Evolutionary conservation across 352 stramenopile genomes (phyloP).

Genomic region (Stramenopiles sp.): DNA sequence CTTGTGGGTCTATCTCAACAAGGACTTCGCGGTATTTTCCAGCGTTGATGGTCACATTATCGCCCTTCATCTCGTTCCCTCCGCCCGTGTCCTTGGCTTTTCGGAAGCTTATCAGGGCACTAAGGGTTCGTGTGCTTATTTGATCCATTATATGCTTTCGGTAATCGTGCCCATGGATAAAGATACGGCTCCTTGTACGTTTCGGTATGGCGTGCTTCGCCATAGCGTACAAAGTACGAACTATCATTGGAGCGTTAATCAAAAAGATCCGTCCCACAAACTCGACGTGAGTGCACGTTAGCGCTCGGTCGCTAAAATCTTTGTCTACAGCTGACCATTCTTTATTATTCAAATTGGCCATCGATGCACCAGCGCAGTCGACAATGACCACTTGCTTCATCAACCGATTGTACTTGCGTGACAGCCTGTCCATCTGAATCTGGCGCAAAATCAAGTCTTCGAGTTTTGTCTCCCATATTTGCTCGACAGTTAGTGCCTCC

Average conservation of each 20-base stretch:
- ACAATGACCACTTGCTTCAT: conserved; percentile 5
- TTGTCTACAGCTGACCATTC: conserved; percentile 7
- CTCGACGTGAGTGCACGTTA: not conserved
- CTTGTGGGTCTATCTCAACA: not conserved
- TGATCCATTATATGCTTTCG: conserved; percentile 5
- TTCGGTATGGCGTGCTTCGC: not conserved
- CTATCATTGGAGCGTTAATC: conserved; percentile 8
- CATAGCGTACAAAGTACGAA: not conserved
- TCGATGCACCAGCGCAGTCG: not conserved
- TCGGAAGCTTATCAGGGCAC: not conserved
- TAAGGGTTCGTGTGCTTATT: conserved; percentile 10
- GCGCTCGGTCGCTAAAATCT: conserved; percentile 4
- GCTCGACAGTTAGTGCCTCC: not conserved
- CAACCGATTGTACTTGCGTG: not conserved
- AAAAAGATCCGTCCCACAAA: conserved; percentile 10
- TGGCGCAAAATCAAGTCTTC: conserved; percentile 10
- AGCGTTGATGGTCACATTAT: not conserved
- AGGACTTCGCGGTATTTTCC: not conserved
- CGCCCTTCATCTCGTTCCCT: not conserved
- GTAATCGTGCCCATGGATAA: not conserved
- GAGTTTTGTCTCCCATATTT: not conserved
- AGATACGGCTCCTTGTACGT: not conserved
- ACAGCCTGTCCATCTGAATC: conserved; percentile 4
- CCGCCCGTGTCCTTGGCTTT: not conserved
- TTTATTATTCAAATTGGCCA: conserved; percentile 4